A percentile compares a stretch with the other conserved stretches of the same genome.
Conservation (phyloP, 1,284 basidiomycete genomes). For the Ustilago loliicola region DNA sequence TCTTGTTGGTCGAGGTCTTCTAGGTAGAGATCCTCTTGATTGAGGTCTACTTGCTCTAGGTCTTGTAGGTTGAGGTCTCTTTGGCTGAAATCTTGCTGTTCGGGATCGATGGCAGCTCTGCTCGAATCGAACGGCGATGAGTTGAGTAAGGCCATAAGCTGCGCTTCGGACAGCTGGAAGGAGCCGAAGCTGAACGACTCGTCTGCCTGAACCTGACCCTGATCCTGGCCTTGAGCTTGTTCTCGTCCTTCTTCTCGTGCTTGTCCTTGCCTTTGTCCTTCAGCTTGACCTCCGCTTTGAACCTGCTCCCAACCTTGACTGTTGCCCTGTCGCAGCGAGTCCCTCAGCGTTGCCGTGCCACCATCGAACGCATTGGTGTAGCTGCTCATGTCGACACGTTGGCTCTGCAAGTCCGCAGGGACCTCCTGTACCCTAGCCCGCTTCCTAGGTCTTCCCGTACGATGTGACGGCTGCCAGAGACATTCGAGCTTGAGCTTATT, state of each 20-base stretch:
- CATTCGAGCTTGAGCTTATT: conserved; percentile 12
- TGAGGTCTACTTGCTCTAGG: too few species aligned
- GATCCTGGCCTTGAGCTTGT: too few species aligned
- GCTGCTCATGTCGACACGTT: background rate
- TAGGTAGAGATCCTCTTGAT: background rate
- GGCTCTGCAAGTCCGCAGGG: too few species aligned
- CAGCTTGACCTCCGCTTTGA: background rate
- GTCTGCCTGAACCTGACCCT: background rate
- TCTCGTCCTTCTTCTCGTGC: too few species aligned
- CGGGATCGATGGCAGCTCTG: conserved; percentile 15
- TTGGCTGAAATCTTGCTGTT: background rate
- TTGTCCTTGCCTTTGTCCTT: too few species aligned
- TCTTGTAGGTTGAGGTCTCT: background rate
- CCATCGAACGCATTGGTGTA: background rate
- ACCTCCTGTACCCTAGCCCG: conserved; percentile 1
- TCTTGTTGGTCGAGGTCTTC: background rate
- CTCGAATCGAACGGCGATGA: conserved; percentile 24
- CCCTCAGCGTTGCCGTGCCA: background rate
- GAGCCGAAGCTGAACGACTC: background rate
- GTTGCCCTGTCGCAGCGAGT: conserved; percentile 1
- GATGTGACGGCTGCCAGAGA: conserved; percentile 32
- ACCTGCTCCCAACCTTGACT: background rate
- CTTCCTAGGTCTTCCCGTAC: conserved; percentile 25
- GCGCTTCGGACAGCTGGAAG: conserved; percentile 10
- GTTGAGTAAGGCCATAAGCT: conserved; percentile 25